Conservation (phyloP, 1,284 basidiomycete genomes). For the Austroboletus niveus region DNA sequence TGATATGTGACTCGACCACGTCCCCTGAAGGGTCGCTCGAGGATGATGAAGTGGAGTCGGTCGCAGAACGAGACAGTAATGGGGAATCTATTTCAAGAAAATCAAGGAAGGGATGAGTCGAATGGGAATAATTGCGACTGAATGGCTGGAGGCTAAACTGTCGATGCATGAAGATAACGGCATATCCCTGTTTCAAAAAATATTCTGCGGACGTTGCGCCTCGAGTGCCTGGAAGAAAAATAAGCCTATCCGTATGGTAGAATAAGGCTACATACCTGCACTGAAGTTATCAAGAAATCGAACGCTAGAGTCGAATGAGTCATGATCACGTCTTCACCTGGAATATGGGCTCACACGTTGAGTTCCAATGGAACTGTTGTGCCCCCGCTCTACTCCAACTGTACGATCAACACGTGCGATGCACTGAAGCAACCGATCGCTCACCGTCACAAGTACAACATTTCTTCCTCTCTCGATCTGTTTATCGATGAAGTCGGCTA, state of each 20-base stretch:
- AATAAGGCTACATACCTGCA: slow-evolving; percentile 63
- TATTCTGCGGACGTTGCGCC: slow-evolving; percentile 98
- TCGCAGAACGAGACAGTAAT: neutral
- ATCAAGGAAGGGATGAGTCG: slow-evolving; percentile 96
- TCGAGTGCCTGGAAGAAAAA: slow-evolving; percentile 67
- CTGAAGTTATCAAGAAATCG: slow-evolving; percentile 99
- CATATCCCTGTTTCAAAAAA: slow-evolving; percentile 90
- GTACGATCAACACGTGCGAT: slow-evolving; percentile 6
- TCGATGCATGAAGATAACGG: slow-evolving; percentile 97
- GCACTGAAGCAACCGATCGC: slow-evolving; percentile 31
- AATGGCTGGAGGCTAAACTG: slow-evolving; percentile 97
- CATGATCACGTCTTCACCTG: slow-evolving; percentile 18
- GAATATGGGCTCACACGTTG: slow-evolving; percentile 77
- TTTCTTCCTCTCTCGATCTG: slow-evolving; percentile 65
- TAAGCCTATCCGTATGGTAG: neutral
- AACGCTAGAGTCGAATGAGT: slow-evolving; percentile 57
- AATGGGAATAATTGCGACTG: slow-evolving; percentile 96
- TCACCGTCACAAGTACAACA: slow-evolving; percentile 92
- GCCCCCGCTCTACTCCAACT: slow-evolving; percentile 75
- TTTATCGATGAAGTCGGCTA: slow-evolving; percentile 70
- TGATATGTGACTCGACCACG: slow-evolving; percentile 46
- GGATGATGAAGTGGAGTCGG: slow-evolving; percentile 4
- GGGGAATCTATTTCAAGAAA: slow-evolving; percentile 75
- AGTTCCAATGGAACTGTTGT: slow-evolving; percentile 94
- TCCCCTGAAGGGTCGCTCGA: slow-evolving; percentile 17